These are phyloP conservation scores for Bonia amplexicaulis DNA, from an alignment of 176 grass and related monocot genomes.

Conservation along the genomic window DNA sequence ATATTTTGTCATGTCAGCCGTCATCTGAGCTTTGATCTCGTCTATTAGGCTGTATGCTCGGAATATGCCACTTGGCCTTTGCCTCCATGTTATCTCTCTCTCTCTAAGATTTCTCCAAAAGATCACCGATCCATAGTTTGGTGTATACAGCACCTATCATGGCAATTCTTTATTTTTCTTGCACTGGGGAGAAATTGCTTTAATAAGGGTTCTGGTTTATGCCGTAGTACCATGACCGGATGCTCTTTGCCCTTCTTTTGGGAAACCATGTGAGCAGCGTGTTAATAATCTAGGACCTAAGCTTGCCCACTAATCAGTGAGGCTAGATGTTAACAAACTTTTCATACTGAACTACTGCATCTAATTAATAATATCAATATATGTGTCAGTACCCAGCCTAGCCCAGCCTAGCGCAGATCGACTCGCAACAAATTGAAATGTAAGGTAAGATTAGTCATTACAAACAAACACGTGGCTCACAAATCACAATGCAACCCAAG, in stretches of 20 bases:
- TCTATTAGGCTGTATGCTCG: slow-evolving; percentile 33
- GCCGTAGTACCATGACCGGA: not conserved
- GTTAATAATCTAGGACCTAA: slow-evolving; percentile 26
- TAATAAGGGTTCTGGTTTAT: not conserved
- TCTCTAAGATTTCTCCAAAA: not conserved
- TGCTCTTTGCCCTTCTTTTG: not conserved
- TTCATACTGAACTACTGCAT: not conserved
- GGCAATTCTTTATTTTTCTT: not conserved
- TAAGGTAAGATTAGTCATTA: not conserved
- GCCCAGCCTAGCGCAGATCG: not conserved
- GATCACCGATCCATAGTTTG: not conserved
- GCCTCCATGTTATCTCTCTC: slow-evolving; percentile 3
- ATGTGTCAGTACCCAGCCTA: not conserved
- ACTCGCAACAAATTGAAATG: not conserved
- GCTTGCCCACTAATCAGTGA: not conserved
- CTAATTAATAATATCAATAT: not conserved
- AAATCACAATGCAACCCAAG: not conserved
- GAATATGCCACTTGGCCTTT: slow-evolving; percentile 43
- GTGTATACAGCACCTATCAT: not conserved
- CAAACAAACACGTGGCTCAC: not conserved
- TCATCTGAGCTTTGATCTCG: slow-evolving; percentile 26
- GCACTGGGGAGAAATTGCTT: not conserved
- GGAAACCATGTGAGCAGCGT: slow-evolving; percentile 4
- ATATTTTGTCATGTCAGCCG: slow-evolving; percentile 39
- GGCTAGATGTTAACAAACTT: not conserved